Percentiles rank a stretch among this genome's conserved stretches.
Evolutionary conservation across 2,329 filamentous ascomycete genomes (phyloP).

Genomic region (Cladosporium sp.): DNA sequence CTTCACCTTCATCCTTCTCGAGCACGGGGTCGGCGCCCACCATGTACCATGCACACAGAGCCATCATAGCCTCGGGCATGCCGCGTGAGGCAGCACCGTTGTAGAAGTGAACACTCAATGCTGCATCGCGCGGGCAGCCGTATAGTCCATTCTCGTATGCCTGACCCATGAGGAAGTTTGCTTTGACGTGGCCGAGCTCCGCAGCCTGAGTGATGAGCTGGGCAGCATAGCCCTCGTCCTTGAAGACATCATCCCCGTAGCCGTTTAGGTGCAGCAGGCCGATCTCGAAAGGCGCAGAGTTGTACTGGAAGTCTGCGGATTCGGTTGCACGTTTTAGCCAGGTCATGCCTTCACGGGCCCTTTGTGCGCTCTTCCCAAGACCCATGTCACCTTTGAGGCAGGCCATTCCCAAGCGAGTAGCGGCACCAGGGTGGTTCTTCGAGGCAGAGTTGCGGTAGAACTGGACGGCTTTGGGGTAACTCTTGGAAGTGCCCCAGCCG

Average conservation of each 20-base stretch:
- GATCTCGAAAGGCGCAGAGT: conserved; percentile 86
- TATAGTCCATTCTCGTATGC: conserved; percentile 92
- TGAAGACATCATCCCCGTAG: conserved; percentile 92
- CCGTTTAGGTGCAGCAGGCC: conserved; percentile 86
- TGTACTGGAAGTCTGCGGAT: conserved; percentile 87
- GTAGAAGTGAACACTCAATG: conserved; percentile 95
- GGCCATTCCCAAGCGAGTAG: conserved; percentile 86
- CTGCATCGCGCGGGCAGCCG: conserved; percentile 84
- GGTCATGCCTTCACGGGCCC: conserved; percentile 76
- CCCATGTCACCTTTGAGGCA: conserved; percentile 89
- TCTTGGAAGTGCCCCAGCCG: conserved; percentile 91
- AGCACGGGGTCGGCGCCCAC: conserved; percentile 88
- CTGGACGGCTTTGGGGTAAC: conserved; percentile 87
- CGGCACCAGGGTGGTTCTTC: conserved; percentile 92
- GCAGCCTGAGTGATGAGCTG: conserved; percentile 93
- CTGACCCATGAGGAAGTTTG: conserved; percentile 86
- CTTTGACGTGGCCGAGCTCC: conserved; percentile 84
- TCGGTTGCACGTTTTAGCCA: conserved; percentile 95
- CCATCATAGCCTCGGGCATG: conserved; percentile 92
- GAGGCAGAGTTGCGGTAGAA: conserved; percentile 88
- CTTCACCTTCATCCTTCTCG: conserved; percentile 93
- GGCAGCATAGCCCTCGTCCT: conserved; percentile 84
- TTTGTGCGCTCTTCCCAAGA: conserved; percentile 68
- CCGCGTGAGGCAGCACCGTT: conserved; percentile 84
- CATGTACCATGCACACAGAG: conserved; percentile 97